phyloP scores from a whole-genome alignment of 495 filamentous ascomycete genomes.

The Neurospora sp. region DNA sequence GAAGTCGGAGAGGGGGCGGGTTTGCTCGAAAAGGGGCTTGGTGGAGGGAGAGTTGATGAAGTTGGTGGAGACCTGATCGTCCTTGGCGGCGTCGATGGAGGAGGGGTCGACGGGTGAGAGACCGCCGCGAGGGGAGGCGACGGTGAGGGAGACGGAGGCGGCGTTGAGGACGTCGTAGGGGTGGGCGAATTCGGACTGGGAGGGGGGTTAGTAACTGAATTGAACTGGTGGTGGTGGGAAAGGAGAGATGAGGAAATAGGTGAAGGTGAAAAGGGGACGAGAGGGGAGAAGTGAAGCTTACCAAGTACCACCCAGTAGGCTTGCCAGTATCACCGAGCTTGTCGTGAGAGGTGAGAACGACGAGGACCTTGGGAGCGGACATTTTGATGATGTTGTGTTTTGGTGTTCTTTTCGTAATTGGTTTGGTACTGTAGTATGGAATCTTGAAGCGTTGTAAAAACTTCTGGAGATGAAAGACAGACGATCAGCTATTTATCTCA shows the following conservation, averaged over 20 bases:
- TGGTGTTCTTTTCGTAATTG: neutral
- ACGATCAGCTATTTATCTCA: neutral
- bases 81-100: constrained; percentile 51
- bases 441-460: neutral
- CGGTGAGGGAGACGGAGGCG: constrained; percentile 42
- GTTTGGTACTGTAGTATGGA: neutral
- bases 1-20: constrained; percentile 41
- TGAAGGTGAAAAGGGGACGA: neutral
- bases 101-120: constrained; percentile 54
- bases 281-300: constrained; percentile 10
- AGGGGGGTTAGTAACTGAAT: neutral
- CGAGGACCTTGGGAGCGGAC: constrained; percentile 48
- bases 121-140: constrained; percentile 62
- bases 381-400: constrained; percentile 15
- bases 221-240: neutral
- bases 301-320: constrained; percentile 60
- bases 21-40: constrained; percentile 52
- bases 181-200: constrained; percentile 60
- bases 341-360: constrained; percentile 56
- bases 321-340: constrained; percentile 41
- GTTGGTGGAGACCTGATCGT: constrained; percentile 38
- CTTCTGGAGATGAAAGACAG: neutral
- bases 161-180: constrained; percentile 48
- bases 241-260: neutral
- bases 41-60: constrained; percentile 42